Conservation (phyloP, 2,329 filamentous ascomycete species). For the Xylariaceae sp. region DNA sequence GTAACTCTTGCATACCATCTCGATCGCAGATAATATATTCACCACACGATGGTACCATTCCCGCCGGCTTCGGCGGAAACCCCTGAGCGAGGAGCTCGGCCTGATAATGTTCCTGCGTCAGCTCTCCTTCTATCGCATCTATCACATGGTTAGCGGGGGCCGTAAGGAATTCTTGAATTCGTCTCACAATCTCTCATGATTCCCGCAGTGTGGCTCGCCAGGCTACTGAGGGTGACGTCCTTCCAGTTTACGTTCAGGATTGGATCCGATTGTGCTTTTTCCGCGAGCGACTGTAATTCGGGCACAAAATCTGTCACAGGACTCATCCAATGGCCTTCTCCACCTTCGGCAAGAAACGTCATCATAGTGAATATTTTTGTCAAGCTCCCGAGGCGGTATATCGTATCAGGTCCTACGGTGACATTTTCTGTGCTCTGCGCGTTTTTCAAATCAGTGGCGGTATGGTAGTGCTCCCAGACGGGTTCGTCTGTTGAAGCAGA, state of each 20-base stretch:
- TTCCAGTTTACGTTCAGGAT: conserved; percentile 23
- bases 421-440: conserved; percentile 17
- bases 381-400: conserved; percentile 29
- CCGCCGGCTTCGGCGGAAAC: conserved; percentile 22
- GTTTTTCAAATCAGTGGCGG: conserved; percentile 20
- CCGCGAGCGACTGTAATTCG: conserved; percentile 22
- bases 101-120: conserved; percentile 28
- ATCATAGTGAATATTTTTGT: conserved; percentile 32
- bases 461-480: conserved; percentile 30
- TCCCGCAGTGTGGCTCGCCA: conserved; percentile 30
- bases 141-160: neutral
- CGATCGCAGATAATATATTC: conserved; percentile 21
- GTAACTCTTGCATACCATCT: conserved; percentile 14
- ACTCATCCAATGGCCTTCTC: conserved; percentile 26
- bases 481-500: conserved; percentile 21
- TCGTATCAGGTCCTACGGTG: conserved; percentile 24
- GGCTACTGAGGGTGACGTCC: conserved; percentile 25
- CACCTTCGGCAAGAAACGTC: conserved; percentile 27
- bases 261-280: conserved; percentile 20
- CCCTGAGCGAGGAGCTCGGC: conserved; percentile 21
- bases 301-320: conserved; percentile 28
- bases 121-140: conserved; percentile 25
- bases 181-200: conserved; percentile 29
- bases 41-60: conserved; percentile 21
- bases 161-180: neutral